A percentile compares a stretch with the other conserved stretches of the same genome.
phyloP scores from a whole-genome alignment of 345 rosid genomes.

The Gossypium australe region DNA sequence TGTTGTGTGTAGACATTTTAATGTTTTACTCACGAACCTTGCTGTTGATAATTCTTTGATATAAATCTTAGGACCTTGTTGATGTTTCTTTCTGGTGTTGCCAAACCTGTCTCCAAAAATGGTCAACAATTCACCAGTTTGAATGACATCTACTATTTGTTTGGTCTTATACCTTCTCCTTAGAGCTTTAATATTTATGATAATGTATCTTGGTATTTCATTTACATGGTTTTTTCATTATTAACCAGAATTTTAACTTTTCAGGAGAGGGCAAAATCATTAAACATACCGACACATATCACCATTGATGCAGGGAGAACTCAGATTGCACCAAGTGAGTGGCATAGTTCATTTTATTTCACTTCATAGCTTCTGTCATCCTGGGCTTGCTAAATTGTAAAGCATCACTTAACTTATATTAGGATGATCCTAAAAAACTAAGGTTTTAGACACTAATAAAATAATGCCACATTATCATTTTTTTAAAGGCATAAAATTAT shows the following conservation, averaged over 20 bases:
- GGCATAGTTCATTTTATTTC: conserved; percentile 12
- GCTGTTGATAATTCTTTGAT: not conserved
- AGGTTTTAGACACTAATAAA: too few species aligned
- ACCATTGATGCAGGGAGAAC: conserved; percentile 99
- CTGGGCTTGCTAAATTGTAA: not conserved
- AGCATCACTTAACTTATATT: not conserved
- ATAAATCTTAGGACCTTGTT: not conserved
- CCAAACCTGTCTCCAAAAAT: not conserved
- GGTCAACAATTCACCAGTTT: not conserved
- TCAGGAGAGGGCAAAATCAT: conserved; percentile 86
- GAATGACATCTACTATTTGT: not conserved
- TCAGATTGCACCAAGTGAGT: conserved; percentile 98
- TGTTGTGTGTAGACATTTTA: not conserved
- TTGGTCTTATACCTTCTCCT: not conserved
- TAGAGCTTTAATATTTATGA: not conserved
- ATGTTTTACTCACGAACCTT: not conserved
- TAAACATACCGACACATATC: conserved; percentile 86
- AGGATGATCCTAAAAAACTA: too few species aligned
- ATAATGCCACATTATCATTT: too few species aligned
- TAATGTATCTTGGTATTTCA: not conserved
- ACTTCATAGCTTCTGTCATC: not conserved
- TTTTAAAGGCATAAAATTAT: too few species aligned
- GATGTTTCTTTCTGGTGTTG: not conserved
- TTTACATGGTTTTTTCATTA: not conserved
- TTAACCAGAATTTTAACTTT: conserved; percentile 11